Conservation (phyloP, 805 yeast genomes). For the Metschnikowia matae region DNA sequence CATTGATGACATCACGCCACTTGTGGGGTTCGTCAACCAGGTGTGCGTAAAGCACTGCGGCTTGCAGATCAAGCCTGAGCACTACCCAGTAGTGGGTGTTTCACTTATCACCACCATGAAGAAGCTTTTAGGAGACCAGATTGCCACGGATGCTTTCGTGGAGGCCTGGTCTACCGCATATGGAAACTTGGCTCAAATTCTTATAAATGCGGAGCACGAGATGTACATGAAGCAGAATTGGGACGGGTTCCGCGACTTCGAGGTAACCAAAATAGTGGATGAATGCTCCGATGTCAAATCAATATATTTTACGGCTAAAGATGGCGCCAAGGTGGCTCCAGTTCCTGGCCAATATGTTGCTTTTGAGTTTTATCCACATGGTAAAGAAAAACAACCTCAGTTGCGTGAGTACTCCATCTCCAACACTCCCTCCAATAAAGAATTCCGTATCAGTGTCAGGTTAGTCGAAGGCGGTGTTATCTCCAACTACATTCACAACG, state of each 20-base stretch:
- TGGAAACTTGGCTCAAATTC: constrained; percentile 54
- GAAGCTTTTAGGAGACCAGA: constrained; percentile 48
- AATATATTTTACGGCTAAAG: constrained; percentile 38
- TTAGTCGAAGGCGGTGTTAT: constrained; percentile 42
- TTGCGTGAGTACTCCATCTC: constrained; percentile 61
- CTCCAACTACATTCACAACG: constrained; percentile 48
- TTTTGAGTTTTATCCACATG: constrained; percentile 33
- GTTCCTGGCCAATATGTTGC: constrained; percentile 47
- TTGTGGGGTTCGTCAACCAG: constrained; percentile 51
- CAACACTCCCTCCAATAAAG: constrained; percentile 27
- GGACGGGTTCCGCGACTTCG: constrained; percentile 56
- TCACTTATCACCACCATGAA: constrained; percentile 52
- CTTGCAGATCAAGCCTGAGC: constrained; percentile 57
- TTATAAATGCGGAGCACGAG: constrained; percentile 52
- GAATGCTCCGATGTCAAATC: constrained; percentile 50
- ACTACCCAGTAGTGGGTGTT: constrained; percentile 61
- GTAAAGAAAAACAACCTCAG: constrained; percentile 32
- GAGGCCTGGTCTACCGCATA: constrained; percentile 68
- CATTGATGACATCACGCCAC: constrained; percentile 54
- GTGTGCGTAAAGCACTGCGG: constrained; percentile 67
- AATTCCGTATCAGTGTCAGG: constrained; percentile 58
- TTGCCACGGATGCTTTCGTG: constrained; percentile 53
- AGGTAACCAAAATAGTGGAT: constrained; percentile 34
- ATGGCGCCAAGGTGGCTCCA: constrained; percentile 28
- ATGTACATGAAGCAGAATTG: constrained; percentile 45